These are phyloP conservation scores for Ceratocystis alfenasii DNA, from an alignment of 2,329 filamentous ascomycete genomes.

Conservation along the genomic window DNA sequence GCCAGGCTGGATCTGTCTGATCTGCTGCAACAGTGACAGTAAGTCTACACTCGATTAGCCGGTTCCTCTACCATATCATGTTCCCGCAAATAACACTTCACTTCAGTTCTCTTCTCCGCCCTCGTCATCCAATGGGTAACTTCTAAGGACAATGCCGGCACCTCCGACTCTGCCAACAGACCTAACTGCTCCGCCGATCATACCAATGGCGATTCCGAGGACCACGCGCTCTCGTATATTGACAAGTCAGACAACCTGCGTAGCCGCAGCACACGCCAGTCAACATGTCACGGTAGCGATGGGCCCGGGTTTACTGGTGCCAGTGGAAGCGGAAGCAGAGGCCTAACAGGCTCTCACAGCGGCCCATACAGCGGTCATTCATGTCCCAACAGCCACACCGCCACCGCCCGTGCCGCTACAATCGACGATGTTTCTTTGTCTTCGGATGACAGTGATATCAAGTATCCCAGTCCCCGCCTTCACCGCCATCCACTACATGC, in stretches of 20 bases:
- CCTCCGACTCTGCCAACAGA: constrained; percentile 24
- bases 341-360: neutral
- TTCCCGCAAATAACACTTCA: neutral
- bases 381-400: constrained; percentile 11
- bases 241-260: constrained; percentile 8
- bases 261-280: neutral
- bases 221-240: constrained; percentile 13
- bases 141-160: constrained; percentile 35
- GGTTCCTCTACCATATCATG: neutral
- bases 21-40: constrained; percentile 54
- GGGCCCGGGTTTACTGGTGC: neutral
- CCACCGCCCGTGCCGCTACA: constrained; percentile 15
- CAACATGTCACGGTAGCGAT: neutral
- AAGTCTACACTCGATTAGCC: constrained; percentile 25
- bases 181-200: constrained; percentile 15
- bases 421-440: constrained; percentile 12
- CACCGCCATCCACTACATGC: constrained; percentile 1
- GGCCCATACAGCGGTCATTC: constrained; percentile 14
- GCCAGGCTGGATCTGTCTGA: constrained; percentile 53
- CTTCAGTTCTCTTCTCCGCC: constrained; percentile 45
- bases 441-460: constrained; percentile 18
- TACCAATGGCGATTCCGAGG: constrained; percentile 12
- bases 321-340: neutral
- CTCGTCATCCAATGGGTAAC: constrained; percentile 52
- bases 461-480: neutral